These are phyloP conservation scores for Phytophthora macrochlamydospora DNA, from an alignment of 352 stramenopile species.

Conservation along the genomic window DNA sequence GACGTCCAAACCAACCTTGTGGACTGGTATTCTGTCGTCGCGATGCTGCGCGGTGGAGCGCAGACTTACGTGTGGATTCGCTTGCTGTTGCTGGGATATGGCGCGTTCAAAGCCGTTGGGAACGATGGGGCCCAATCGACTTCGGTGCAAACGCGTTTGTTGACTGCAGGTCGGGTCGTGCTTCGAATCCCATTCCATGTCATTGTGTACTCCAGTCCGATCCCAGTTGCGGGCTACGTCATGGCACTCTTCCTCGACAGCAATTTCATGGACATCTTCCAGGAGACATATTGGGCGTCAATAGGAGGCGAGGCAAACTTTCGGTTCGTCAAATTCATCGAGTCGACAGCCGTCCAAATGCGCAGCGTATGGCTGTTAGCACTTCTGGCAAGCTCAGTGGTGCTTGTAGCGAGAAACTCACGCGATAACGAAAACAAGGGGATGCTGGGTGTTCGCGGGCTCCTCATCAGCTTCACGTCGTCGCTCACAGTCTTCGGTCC, in stretches of 20 bases:
- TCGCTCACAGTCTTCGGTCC: conserved; percentile 43
- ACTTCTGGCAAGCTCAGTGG: conserved; percentile 30
- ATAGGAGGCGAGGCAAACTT: conserved; percentile 26
- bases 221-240: conserved; percentile 47
- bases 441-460: conserved; percentile 32
- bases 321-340: conserved; percentile 30
- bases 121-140: not conserved
- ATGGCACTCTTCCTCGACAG: conserved; percentile 45
- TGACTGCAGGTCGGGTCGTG: conserved; percentile 15
- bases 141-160: not conserved
- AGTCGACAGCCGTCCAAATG: conserved; percentile 48
- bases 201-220: conserved; percentile 53
- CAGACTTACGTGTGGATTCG: conserved; percentile 61
- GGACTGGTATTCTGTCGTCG: conserved; percentile 38
- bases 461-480: conserved; percentile 43
- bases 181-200: conserved; percentile 55
- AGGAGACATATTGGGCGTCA: conserved; percentile 44
- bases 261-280: conserved; percentile 41
- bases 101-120: conserved; percentile 18
- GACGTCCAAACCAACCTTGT: conserved; percentile 39
- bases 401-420: conserved; percentile 24
- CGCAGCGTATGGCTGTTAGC: conserved; percentile 50
- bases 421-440: conserved; percentile 17
- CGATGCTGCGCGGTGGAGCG: conserved; percentile 30
- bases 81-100: conserved; percentile 35